A percentile compares a stretch with the other conserved stretches of the same genome.
These are phyloP conservation scores for Urostyla sp. DNA, from an alignment of 73 alveolate species.

Conservation along the genomic window DNA sequence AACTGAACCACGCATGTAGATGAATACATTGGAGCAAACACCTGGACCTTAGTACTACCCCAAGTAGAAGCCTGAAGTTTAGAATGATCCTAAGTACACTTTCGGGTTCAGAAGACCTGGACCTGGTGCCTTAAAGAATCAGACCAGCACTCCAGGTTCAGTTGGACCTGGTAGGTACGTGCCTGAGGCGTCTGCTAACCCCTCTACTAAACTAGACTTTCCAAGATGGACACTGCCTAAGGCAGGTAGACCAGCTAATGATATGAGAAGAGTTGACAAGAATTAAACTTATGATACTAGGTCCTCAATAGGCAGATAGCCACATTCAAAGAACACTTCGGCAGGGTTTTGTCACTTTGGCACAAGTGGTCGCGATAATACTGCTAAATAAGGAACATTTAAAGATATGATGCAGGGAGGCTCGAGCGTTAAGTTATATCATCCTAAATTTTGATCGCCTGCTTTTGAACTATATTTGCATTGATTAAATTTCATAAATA, in stretches of 20 bases:
- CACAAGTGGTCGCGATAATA: conserved; percentile 53
- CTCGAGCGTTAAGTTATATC: conserved; percentile 2
- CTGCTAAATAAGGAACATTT: conserved; percentile 55
- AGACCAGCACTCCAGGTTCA: conserved; percentile 59
- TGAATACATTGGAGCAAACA: conserved; percentile 49
- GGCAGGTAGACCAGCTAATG: conserved; percentile 61
- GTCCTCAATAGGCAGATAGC: conserved; percentile 54
- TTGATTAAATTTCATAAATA: not conserved
- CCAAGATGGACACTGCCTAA: conserved; percentile 75
- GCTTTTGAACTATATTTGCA: not conserved
- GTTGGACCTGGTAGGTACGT: conserved; percentile 83
- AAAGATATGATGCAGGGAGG: conserved; percentile 66
- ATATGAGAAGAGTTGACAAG: conserved; percentile 33
- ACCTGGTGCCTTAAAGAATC: conserved; percentile 56
- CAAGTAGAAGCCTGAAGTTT: conserved; percentile 49
- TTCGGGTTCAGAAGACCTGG: conserved; percentile 69
- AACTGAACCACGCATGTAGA: conserved; percentile 74
- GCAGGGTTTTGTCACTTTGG: conserved; percentile 64
- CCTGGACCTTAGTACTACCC: conserved; percentile 79
- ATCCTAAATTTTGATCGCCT: conserved; percentile 29
- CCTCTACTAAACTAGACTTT: conserved; percentile 53
- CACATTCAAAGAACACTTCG: conserved; percentile 51
- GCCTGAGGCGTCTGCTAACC: conserved; percentile 72
- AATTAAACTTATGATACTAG: conserved; percentile 70
- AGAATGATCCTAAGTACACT: conserved; percentile 50